Evolutionary conservation across 305 asterid species (phyloP), one percentile per base, ranked within the genome.

Genomic region (Solanum hybrid): DNA sequence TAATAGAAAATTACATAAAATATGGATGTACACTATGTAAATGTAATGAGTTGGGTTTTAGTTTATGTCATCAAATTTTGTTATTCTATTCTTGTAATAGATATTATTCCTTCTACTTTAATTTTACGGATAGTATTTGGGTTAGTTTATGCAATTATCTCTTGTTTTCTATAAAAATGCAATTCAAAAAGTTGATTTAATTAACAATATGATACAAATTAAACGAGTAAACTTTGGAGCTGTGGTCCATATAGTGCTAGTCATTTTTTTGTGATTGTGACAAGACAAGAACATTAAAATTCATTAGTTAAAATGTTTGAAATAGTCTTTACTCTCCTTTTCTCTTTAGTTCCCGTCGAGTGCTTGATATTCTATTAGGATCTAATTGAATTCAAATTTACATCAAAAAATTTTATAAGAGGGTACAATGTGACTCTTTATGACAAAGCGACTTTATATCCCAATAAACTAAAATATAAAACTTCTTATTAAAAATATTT

Each of bases 381-480:
- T 31, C 0, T 4, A 8, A 75, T 0, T 27, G 2, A 3, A 73
- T 29, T 13, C 4, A 7, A 73, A 73, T 73, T 73, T 7, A 0
- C 0, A 7, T 14, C 5, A 0, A 31, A 73, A 75, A 75, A 0
- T 31, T 13, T 31, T 1, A 75, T 7, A 16, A 3, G 0, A 7
- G 1, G 3, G 0, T 69, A 24, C 3, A 10, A 0, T 4, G 1
- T 0, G 3, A 6, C 0, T 2, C 2, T 73, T 2, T 14, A 3
- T 73, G 5, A 73, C 6, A 73, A 73, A 8, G 14, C 0, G 3
- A 27, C 9, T 27, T 3, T 29, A 2, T 73, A 72, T 11, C 1
- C 9, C 31, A 72, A 1, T 72, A 26, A 12, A 72, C 1, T 27
- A 16, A 0, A 72, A 69, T 24, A 10, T 8, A 4, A 69, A 5